Conservation (phyloP, 2,329 filamentous ascomycete species). For the Sarocladium brachiariae region DNA sequence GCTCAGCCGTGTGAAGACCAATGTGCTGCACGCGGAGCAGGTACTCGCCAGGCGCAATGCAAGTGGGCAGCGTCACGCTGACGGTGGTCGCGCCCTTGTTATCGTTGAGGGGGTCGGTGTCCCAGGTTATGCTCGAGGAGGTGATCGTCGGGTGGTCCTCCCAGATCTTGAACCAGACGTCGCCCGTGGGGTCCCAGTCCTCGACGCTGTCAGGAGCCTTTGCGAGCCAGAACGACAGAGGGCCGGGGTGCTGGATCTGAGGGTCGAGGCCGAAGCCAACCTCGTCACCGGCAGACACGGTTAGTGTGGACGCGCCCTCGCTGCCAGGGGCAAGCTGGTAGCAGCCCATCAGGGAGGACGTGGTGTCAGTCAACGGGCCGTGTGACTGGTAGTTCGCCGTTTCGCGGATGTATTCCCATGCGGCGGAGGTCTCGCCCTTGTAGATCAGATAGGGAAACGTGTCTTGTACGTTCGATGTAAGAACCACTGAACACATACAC, state of each 20-base stretch:
- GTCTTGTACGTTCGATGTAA: conserved; percentile 7
- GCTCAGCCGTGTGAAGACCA: conserved; percentile 23
- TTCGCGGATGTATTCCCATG: conserved; percentile 41
- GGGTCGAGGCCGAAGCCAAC: conserved; percentile 31
- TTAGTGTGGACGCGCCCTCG: conserved; percentile 25
- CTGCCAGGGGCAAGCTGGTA: conserved; percentile 37
- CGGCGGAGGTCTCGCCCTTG: conserved; percentile 15
- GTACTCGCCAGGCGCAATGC: conserved; percentile 18
- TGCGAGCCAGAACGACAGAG: conserved; percentile 25
- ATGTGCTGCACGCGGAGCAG: conserved; percentile 25
- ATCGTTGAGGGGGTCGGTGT: conserved; percentile 18
- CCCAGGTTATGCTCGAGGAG: conserved; percentile 15
- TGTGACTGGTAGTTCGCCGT: conserved; percentile 44
- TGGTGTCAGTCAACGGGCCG: conserved; percentile 41
- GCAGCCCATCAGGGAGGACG: conserved; percentile 41
- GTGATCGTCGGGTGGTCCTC: conserved; percentile 14
- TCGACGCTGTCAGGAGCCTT: conserved; percentile 19
- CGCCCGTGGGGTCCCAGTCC: conserved; percentile 21
- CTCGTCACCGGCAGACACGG: conserved; percentile 26
- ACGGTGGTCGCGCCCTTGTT: conserved; percentile 18
- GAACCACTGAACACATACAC: not conserved
- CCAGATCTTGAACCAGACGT: conserved; percentile 25
- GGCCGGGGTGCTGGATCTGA: conserved; percentile 26
- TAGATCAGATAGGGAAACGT: conserved; percentile 13
- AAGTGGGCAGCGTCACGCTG: conserved; percentile 16